Percentiles rank a stretch among this genome's conserved stretches.
phyloP scores from a whole-genome alignment of 2,329 filamentous ascomycete genomes.

The Cadophora luteo-olivacea region DNA sequence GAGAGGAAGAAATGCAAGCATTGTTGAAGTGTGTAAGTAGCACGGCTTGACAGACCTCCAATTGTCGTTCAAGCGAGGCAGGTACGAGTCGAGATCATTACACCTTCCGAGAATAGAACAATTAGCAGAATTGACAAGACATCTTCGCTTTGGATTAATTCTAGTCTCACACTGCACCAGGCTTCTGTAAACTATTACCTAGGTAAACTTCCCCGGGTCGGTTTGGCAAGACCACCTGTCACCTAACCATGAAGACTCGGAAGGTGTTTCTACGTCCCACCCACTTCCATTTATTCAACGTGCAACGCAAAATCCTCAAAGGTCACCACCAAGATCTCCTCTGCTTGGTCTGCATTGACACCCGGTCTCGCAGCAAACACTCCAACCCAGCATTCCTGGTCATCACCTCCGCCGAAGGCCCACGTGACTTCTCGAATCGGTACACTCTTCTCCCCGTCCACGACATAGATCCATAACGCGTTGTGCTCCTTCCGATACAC shows the following conservation, averaged over 20 bases:
- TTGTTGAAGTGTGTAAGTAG: too few relatives aligned
- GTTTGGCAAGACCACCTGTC: too few relatives aligned
- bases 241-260: background rate
- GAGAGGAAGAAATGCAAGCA: too few relatives aligned
- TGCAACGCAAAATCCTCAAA: background rate
- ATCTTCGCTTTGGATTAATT: too few relatives aligned
- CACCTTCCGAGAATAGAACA: too few relatives aligned
- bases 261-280: background rate
- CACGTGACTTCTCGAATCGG: slow-evolving; percentile 11
- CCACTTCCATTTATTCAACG: background rate
- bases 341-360: background rate
- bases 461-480: slow-evolving; percentile 3
- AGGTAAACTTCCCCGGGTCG: too few relatives aligned
- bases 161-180: too few relatives aligned
- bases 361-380: slow-evolving; percentile 3
- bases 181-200: too few relatives aligned
- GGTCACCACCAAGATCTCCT: background rate
- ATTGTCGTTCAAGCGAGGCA: too few relatives aligned
- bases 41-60: too few relatives aligned
- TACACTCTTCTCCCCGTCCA: background rate
- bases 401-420: background rate
- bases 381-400: slow-evolving; percentile 2
- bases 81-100: too few relatives aligned
- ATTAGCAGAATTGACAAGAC: too few relatives aligned
- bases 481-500: background rate